Base-by-base conservation (phyloP, 352 stramenopile species). In the Globisporangium paroecandrum region DNA sequence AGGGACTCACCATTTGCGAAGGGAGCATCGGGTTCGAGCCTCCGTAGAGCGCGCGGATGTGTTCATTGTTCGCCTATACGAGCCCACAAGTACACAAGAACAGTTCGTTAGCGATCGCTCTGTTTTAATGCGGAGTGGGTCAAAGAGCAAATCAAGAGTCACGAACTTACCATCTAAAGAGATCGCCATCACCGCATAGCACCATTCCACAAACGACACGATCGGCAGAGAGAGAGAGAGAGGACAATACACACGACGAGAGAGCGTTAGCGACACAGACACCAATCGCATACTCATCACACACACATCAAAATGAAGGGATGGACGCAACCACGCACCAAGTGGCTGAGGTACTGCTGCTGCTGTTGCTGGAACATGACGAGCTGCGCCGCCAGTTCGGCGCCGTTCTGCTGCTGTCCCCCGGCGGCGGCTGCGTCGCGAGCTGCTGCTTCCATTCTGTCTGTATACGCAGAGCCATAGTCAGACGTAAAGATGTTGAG, bases 41-140 rank as follows among this genome's bases (percentile, higher is more conserved):
- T 70, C 76, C 90, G 75, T 94, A 95, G 69, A 95, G 89, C 27
- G 81, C 80, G 20, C 83, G 83, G n/a, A 93, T 77, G 68, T 93
- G 85, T 55, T 95, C 87, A 62, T 86, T 90, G 75, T 89, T 90
- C 7, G 83, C 83, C 66, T 94, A 71, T 72, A 89, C 66, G 61
- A 53, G 32, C 32, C 32, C 32, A 36, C 32, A 36, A n/a, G n/a
- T 8, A 25, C 41, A 25, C 7, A 54, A 22, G 13, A 55, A 32
- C 18, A 27, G 7, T 8, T 22, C 10, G 24, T 32, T n/a, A 47
- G 47, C 8, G 27, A n/a, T 47, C n/a, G 49, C 6, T 41, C 22
- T n/a, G 15, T n/a, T 38, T 20, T 4, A 20, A 59, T n/a, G n/a
- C 22, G 6, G 22, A 51, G 22, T 12, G 20, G 10, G 34, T 5